Conservation (phyloP, 2,329 filamentous ascomycete species). For the Dothistroma pini region DNA sequence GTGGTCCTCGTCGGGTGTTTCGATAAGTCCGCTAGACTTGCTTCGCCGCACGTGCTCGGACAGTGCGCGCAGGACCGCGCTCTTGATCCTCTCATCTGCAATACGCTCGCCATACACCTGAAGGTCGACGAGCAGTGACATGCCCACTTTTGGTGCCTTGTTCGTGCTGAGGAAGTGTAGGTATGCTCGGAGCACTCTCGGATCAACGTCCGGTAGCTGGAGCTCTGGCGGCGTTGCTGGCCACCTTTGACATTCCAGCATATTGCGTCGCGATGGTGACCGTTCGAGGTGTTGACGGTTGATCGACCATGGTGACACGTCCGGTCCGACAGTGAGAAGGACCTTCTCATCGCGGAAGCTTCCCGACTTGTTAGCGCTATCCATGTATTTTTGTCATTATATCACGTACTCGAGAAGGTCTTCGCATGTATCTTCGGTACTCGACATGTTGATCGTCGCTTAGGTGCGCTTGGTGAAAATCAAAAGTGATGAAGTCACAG, state of each 20-base stretch:
- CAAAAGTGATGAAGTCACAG: too few relatives aligned
- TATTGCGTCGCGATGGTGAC: not conserved
- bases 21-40: too few relatives aligned
- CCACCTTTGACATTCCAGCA: not conserved
- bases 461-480: not conserved
- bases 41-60: constrained; percentile 11
- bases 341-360: not conserved
- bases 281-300: not conserved
- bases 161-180: not conserved
- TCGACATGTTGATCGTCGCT: not conserved
- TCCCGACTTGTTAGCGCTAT: too few relatives aligned
- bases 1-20: too few relatives aligned
- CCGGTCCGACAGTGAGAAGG: not conserved
- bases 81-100: constrained; percentile 22
- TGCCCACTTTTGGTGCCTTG: not conserved
- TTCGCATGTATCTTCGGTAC: not conserved
- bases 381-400: not conserved
- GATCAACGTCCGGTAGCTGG: not conserved
- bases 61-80: constrained; percentile 19
- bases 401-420: not conserved
- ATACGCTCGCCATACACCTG: constrained; percentile 24
- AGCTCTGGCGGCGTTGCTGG: not conserved
- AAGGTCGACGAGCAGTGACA: not conserved
- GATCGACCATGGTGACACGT: not conserved
- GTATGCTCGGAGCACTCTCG: not conserved